phyloP scores from a whole-genome alignment of 2,329 filamentous ascomycete species.

The Pseudogymnoascus verrucosus region DNA sequence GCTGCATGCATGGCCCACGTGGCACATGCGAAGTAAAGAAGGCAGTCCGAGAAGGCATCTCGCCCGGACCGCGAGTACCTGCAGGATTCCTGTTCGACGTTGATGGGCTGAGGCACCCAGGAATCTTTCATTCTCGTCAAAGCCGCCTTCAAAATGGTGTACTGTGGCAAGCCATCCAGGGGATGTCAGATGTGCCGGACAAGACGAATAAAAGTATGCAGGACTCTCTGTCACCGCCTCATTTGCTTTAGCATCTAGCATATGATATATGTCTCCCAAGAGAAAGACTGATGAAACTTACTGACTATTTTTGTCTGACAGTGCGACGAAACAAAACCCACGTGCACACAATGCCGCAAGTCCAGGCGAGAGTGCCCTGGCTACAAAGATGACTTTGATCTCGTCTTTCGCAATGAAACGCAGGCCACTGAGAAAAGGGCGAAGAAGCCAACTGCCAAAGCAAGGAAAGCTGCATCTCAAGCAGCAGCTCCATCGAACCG shows the following conservation, averaged over 20 bases:
- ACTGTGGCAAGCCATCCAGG: slow-evolving; percentile 56
- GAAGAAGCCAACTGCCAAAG: slow-evolving; percentile 13
- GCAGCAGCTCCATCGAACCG: slow-evolving; percentile 1
- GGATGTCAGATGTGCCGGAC: slow-evolving; percentile 70
- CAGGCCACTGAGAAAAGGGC: slow-evolving; percentile 57
- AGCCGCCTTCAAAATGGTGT: slow-evolving; percentile 44
- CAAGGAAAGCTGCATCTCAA: background rate
- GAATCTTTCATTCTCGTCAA: background rate
- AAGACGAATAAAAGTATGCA: slow-evolving; percentile 61
- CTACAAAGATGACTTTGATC: slow-evolving; percentile 63
- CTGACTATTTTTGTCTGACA: slow-evolving; percentile 24
- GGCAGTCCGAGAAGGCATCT: background rate
- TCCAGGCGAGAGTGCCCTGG: slow-evolving; percentile 57
- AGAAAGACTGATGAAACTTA: background rate
- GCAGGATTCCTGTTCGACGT: background rate
- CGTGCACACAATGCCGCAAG: slow-evolving; percentile 57
- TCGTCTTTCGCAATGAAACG: slow-evolving; percentile 66
- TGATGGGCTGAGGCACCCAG: background rate
- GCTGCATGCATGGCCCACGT: slow-evolving; percentile 4
- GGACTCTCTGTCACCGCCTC: background rate
- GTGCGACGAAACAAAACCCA: slow-evolving; percentile 62
- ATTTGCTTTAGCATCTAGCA: background rate
- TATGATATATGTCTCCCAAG: background rate
- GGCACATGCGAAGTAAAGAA: slow-evolving; percentile 5
- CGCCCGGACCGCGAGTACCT: background rate